phyloP scores from a whole-genome alignment of 257 asterid genomes.

The Solanum chmielewskii region DNA sequence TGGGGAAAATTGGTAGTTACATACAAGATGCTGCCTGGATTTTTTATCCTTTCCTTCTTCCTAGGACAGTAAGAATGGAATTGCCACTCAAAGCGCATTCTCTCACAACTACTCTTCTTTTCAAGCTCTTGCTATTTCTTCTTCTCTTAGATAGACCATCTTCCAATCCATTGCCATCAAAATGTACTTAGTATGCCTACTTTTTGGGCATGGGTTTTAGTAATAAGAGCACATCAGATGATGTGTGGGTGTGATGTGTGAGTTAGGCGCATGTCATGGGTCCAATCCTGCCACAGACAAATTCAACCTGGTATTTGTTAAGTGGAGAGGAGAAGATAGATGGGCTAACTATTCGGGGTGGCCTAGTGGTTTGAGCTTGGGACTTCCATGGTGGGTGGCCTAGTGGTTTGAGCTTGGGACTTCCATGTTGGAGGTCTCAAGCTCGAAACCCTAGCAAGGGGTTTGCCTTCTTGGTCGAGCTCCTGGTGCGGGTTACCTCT shows the following conservation, averaged over 20 bases:
- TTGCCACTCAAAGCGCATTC: not conserved
- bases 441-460: no score
- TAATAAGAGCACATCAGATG: not conserved
- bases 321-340: not conserved
- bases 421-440: no score
- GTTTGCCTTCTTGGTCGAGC: no score
- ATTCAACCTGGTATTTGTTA: not conserved
- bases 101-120: not conserved
- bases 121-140: not conserved
- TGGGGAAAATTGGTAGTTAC: not conserved
- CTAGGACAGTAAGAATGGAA: not conserved
- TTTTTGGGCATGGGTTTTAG: not conserved
- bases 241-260: not conserved
- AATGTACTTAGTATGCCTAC: not conserved
- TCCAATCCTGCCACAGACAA: not conserved
- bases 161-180: not conserved
- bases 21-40: not conserved
- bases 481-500: no score
- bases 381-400: no score
- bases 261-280: not conserved
- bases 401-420: no score
- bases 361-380: no score
- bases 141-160: not conserved
- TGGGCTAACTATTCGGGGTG: not conserved
- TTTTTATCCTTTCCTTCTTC: not conserved